Percentiles rank a stretch among this genome's conserved stretches.
Conservation (phyloP, 257 asterid genomes). For the Solanum dulcamara region DNA sequence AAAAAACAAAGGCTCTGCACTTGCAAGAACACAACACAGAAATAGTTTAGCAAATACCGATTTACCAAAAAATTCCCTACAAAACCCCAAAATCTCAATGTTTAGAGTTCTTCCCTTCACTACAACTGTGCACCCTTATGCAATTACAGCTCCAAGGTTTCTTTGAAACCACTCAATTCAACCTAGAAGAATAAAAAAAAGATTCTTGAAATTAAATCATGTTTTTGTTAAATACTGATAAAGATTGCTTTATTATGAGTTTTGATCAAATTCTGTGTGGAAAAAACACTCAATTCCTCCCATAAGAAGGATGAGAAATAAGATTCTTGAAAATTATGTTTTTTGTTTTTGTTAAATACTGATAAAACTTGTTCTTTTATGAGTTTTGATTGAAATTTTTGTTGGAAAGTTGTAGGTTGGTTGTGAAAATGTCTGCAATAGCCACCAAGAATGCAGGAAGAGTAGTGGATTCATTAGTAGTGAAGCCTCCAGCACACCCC, state of each 20-base stretch:
- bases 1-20: not conserved
- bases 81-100: constrained; percentile 13
- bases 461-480: constrained; percentile 11
- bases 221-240: not conserved
- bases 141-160: constrained; percentile 24
- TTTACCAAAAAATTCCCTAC: not conserved
- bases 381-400: not conserved
- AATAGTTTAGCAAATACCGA: not conserved
- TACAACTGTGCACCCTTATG: constrained; percentile 9
- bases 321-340: not conserved
- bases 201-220: not conserved
- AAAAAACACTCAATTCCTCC: not conserved
- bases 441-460: constrained; percentile 19
- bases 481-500: constrained; percentile 89
- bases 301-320: not conserved
- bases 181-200: not conserved
- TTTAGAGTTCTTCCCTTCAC: constrained; percentile 21
- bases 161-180: not conserved
- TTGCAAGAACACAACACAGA: not conserved
- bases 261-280: not conserved
- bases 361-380: not conserved
- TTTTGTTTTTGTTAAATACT: not conserved
- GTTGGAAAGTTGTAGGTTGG: constrained; percentile 37
- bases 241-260: not conserved
- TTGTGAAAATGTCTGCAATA: constrained; percentile 53